A percentile compares a stretch with the other conserved stretches of the same genome.
Conservation (phyloP, 345 rosid species). For the Anastatica hierochuntica region DNA sequence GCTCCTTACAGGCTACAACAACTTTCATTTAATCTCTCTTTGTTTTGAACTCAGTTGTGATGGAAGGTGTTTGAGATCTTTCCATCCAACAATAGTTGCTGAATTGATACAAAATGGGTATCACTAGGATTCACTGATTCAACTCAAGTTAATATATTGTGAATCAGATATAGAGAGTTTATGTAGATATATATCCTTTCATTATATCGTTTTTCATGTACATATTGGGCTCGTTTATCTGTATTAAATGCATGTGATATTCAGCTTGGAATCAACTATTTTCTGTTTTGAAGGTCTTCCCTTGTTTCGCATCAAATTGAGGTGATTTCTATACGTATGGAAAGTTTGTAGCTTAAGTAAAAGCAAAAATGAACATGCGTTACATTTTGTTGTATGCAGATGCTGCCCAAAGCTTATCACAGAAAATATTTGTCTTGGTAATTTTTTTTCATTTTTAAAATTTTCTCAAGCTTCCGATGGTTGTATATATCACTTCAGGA, state of each 20-base stretch:
- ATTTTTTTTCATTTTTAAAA: background rate
- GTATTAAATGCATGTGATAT: background rate
- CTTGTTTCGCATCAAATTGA: slow-evolving; percentile 54
- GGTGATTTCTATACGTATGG: slow-evolving; percentile 68
- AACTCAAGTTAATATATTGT: slow-evolving; percentile 41
- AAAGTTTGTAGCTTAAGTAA: slow-evolving; percentile 39
- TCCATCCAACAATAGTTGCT: slow-evolving; percentile 44
- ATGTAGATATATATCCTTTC: slow-evolving; percentile 1
- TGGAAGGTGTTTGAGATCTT: slow-evolving; percentile 65
- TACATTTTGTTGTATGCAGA: slow-evolving; percentile 61
- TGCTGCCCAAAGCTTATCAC: slow-evolving; percentile 74
- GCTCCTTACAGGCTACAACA: background rate
- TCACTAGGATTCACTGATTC: slow-evolving; percentile 43
- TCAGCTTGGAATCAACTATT: too few relatives aligned
- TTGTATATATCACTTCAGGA: background rate
- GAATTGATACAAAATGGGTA: slow-evolving; percentile 30
- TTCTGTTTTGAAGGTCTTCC: slow-evolving; percentile 39
- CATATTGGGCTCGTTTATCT: background rate
- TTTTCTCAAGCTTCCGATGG: background rate
- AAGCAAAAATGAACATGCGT: slow-evolving; percentile 28
- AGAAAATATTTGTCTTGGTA: slow-evolving; percentile 65
- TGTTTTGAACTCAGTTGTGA: slow-evolving; percentile 39
- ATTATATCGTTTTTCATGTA: background rate
- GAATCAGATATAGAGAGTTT: slow-evolving; percentile 4
- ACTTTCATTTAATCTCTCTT: slow-evolving; percentile 4